Evolutionary conservation across 768 basidiomycete species (phyloP).

Genomic region (Suillus sp.): DNA sequence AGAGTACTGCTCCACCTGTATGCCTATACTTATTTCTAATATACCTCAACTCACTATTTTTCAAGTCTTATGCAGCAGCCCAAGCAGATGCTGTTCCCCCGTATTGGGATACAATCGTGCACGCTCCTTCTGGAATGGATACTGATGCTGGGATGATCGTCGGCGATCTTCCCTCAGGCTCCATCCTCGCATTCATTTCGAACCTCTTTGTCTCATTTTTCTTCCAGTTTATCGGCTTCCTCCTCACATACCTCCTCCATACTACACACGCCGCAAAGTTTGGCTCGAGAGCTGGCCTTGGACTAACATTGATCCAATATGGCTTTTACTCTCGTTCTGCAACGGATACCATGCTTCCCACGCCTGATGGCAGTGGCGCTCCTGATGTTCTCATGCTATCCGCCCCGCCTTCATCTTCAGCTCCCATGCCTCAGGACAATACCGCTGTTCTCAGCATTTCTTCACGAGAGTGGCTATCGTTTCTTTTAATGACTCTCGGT

Average conservation of each 20-base stretch:
- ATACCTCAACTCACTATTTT: constrained; percentile 4
- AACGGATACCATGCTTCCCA: constrained; percentile 31
- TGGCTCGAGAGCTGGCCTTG: constrained; percentile 94
- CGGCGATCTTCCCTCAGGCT: constrained; percentile 88
- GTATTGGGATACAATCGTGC: constrained; percentile 96
- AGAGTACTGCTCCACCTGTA: constrained; percentile 87
- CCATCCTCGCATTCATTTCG: constrained; percentile 67
- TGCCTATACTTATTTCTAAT: constrained; percentile 34
- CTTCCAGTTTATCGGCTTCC: constrained; percentile 95
- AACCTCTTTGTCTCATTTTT: constrained; percentile 88
- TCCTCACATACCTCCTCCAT: constrained; percentile 91
- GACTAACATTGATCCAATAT: constrained; percentile 91
- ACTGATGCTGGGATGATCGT: constrained; percentile 73
- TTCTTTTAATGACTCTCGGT: constrained; percentile 90
- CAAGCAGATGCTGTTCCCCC: constrained; percentile 89
- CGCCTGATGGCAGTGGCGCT: constrained; percentile 20
- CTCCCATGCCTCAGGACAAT: constrained; percentile 16
- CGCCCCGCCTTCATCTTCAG: constrained; percentile 28
- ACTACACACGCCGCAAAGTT: constrained; percentile 91
- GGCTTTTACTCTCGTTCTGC: constrained; percentile 70
- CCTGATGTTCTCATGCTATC: constrained; percentile 24
- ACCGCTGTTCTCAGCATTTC: constrained; percentile 37
- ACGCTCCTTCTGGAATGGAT: constrained; percentile 64
- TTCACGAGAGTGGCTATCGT: constrained; percentile 87
- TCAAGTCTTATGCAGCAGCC: constrained; percentile 82